These are phyloP conservation scores for Fusarium mangiferae DNA, from an alignment of 2,329 filamentous ascomycete genomes.

Conservation along the genomic window DNA sequence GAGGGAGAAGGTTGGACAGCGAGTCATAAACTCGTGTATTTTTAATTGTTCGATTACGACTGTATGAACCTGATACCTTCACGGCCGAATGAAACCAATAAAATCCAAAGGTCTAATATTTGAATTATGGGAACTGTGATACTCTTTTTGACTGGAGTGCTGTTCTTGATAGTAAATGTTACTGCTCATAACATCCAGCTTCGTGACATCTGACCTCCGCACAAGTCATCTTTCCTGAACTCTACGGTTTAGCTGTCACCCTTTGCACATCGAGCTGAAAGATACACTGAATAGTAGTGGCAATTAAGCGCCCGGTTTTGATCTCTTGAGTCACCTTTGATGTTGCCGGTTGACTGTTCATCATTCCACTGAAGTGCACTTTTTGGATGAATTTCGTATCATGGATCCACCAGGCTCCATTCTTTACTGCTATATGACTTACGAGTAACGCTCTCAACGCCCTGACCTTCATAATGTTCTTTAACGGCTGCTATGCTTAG, in stretches of 20 bases:
- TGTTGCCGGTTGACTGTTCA: neutral
- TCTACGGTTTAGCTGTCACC: fast-evolving
- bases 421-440: neutral
- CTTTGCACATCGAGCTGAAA: fast-evolving
- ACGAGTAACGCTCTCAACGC: neutral
- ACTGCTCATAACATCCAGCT: neutral
- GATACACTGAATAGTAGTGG: fast-evolving
- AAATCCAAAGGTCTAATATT: neutral
- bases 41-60: constrained; percentile 1
- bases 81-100: constrained; percentile 6
- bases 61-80: constrained; percentile 10
- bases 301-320: neutral
- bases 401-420: neutral
- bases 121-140: neutral
- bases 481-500: neutral
- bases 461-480: neutral
- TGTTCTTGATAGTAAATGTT: neutral
- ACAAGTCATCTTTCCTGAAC: neutral
- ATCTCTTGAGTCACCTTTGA: fast-evolving
- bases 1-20: neutral
- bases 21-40: neutral
- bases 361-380: neutral
- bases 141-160: neutral
- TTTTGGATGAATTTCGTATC: neutral
- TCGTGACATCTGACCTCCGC: neutral